Base-by-base conservation (phyloP, 2,329 filamentous ascomycete genomes). In the Aspergillus fischeri region DNA sequence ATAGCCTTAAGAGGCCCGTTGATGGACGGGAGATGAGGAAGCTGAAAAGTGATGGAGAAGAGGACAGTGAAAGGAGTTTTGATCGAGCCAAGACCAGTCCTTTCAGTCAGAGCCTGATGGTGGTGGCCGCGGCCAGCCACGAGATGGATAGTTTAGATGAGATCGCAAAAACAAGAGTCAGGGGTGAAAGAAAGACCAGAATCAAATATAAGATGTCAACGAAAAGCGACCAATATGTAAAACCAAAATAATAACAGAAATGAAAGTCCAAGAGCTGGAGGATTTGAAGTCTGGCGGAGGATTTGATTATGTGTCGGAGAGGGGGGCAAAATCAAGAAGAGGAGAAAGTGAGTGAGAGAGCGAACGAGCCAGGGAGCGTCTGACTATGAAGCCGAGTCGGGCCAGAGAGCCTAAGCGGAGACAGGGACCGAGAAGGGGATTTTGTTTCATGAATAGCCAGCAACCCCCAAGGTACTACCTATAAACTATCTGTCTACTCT, bases 1-100 rank as follows among this genome's bases (percentile, higher is more conserved):
- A 56, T 55, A 55, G 21, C 41, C 17, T 20, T 35, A 14, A 49
- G 51, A 27, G n/a, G 28, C 45, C 14, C 20, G 45, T 57, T 51
- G 44, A 47, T 47, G 9, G 44, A 47, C 20, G 27, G 44, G 24
- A 47, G 44, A 47, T 24, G 44, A 24, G 11, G 44, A 24, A 14
- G 44, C 44, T 47, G 44, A 25, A 47, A 47, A 47, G 44, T 24
- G 44, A 47, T 47, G 44, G 24, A 24, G 44, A 17, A 24, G 24
- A 24, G 11, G 44, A 27, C 21, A 24, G 44, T 45, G 21, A 25
- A 44, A 32, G 50, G 32, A 38, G 29, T 38, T 41, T 52, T 42
- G 17, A 38, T 42, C n/a, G 44, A 47, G 44, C 44, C 44, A 47
- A 47, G 44, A 47, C 44, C 11, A 47, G 44, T 25, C 44, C 44